Percentiles rank a stretch among this genome's conserved stretches.
Conservation (phyloP, 768 basidiomycete genomes). For the Podaxis pistillaris region DNA sequence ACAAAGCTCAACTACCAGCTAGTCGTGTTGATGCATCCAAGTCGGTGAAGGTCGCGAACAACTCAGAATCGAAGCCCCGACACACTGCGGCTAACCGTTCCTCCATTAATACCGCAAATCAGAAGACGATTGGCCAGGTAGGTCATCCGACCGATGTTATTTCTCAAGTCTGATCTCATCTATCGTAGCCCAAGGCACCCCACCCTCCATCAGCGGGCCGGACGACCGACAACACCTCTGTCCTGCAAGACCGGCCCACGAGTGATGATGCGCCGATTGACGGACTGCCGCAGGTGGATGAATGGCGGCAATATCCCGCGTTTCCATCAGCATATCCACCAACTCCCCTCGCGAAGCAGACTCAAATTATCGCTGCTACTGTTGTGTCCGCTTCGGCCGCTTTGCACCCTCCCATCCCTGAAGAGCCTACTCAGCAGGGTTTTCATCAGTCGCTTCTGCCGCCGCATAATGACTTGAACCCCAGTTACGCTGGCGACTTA, state of each 20-base stretch:
- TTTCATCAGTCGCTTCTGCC: conserved; percentile 71
- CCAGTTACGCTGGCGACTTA: conserved; percentile 57
- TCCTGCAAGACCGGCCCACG: conserved; percentile 14
- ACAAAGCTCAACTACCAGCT: background rate
- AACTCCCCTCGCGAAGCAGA: conserved; percentile 50
- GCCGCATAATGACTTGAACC: conserved; percentile 56
- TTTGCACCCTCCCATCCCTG: conserved; percentile 35
- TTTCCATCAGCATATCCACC: conserved; percentile 79
- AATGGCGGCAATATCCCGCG: conserved; percentile 73
- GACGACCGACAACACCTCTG: conserved; percentile 29
- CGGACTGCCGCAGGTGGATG: conserved; percentile 35
- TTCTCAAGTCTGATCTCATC: background rate
- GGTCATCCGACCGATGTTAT: background rate
- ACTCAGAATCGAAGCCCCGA: background rate
- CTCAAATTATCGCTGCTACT: conserved; percentile 28
- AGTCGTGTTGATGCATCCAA: background rate
- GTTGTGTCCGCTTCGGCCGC: conserved; percentile 15
- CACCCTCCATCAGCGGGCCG: conserved; percentile 35
- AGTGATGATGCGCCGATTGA: conserved; percentile 16
- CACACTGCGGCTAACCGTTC: background rate
- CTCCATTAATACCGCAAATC: background rate
- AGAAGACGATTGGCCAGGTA: conserved; percentile 3
- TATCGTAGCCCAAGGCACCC: background rate
- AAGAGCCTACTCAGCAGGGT: conserved; percentile 51
- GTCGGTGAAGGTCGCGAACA: background rate